phyloP scores from a whole-genome alignment of 306 rosid genomes.

The Lathyrus aphaca region DNA sequence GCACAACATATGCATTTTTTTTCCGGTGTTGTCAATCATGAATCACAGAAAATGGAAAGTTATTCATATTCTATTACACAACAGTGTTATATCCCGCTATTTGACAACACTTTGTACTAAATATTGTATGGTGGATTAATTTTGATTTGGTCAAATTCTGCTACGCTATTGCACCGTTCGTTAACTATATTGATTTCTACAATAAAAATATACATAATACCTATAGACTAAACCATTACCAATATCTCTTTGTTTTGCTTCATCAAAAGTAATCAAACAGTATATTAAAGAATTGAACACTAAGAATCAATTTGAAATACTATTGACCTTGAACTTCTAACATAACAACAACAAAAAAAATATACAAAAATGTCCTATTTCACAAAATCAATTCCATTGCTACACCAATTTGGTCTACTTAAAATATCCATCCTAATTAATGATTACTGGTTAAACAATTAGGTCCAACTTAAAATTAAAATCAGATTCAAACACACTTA shows the following conservation, averaged over 20 bases:
- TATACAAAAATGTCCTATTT: constrained; percentile 9
- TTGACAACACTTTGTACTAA: too few relatives aligned
- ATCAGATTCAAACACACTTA: constrained; percentile 24
- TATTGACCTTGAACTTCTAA: constrained; percentile 19
- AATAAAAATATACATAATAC: constrained; percentile 2
- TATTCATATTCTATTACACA: neutral
- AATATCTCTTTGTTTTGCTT: constrained; percentile 10
- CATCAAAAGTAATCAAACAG: constrained; percentile 8
- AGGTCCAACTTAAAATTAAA: neutral
- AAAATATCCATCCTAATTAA: neutral
- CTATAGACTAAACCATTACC: constrained; percentile 3
- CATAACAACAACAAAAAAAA: constrained; percentile 9
- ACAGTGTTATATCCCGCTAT: neutral
- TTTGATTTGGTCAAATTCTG: neutral
- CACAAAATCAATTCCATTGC: constrained; percentile 11
- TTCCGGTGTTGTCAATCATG: neutral
- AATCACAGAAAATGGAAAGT: neutral
- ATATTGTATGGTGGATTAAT: too few relatives aligned
- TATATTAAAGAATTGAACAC: constrained; percentile 9
- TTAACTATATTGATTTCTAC: neutral
- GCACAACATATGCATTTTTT: constrained; percentile 4
- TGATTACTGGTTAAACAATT: constrained; percentile 9
- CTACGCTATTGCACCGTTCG: neutral
- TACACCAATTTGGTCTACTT: neutral
- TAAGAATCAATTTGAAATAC: constrained; percentile 27